Evolutionary conservation across 1,284 basidiomycete genomes (phyloP), one percentile per base, ranked within the genome.

Genomic region (Bondarzewia mesenterica): DNA sequence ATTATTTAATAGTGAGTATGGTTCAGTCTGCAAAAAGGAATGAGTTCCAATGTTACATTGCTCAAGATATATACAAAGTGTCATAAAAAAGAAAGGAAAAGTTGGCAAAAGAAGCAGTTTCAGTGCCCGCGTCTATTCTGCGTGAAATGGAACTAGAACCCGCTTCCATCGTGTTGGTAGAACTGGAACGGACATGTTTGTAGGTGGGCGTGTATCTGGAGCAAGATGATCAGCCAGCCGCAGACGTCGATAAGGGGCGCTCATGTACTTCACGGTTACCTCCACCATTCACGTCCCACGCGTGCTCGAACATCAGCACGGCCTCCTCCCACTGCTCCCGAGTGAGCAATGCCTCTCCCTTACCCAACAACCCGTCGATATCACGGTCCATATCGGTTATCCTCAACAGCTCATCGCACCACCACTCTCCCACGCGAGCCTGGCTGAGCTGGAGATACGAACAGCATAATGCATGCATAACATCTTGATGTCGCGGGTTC

Each of bases 251-350:
- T 29, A 26, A 22, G 47, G 8, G 43, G 22, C 45, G 46, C 32
- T 5, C 0, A 61, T 77, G 57, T 54, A 90, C 88, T 62, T 89
- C 84, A n/a, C 80, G 73, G 54, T 81, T 85, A 15, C 74, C 75
- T 55, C 85, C 72, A 0, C 93, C 91, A 45, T 81, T 80, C 22
- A 73, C 72, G 65, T 97, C 90, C 55, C 91, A 94, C 15, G 94
- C 94, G 50, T 76, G 75, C 59, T 89, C 85, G 27, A 96, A 71
- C 7, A 80, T 65, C 50, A 86, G 67, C 0, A 94, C 86, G 1
- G 91, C 94, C 53, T 93, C 87, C 48, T 97, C 92, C 78, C 82
- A 98, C 53, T 89, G 80, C 59, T 93, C 91, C 48, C 83, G 79
- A 51, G 73, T 76, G 55, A 96, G 60, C 50, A 85, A 58, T 3